Evolutionary conservation across 1,284 basidiomycete species (phyloP).

Genomic region (Pulchroboletus neoregius): DNA sequence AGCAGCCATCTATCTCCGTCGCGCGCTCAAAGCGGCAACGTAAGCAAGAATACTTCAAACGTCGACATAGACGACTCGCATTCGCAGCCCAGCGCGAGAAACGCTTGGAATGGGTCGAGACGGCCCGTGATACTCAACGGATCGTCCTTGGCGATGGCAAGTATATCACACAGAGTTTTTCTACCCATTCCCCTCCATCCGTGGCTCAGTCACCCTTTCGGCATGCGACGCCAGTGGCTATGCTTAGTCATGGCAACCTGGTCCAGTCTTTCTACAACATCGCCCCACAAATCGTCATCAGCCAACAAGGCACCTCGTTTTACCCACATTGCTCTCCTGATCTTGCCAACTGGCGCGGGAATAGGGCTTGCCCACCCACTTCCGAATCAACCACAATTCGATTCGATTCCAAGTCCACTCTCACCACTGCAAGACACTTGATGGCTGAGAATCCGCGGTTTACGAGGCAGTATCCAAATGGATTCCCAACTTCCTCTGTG

Average conservation of each 20-base stretch:
- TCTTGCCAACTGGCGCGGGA: slow-evolving; percentile 36
- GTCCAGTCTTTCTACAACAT: slow-evolving; percentile 41
- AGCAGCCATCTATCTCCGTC: slow-evolving; percentile 23
- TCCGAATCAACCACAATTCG: slow-evolving; percentile 10
- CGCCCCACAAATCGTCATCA: slow-evolving; percentile 36
- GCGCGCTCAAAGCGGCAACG: slow-evolving; percentile 21
- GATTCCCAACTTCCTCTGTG: slow-evolving; percentile 31
- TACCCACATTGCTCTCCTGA: slow-evolving; percentile 38
- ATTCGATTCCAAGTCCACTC: slow-evolving; percentile 34
- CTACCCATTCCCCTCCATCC: slow-evolving; percentile 17
- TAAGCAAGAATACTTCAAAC: slow-evolving; percentile 24
- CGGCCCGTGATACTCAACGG: slow-evolving; percentile 39
- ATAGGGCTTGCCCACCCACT: slow-evolving; percentile 5
- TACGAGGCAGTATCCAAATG: slow-evolving; percentile 16
- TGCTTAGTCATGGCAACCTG: no score
- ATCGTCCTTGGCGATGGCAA: slow-evolving; percentile 45
- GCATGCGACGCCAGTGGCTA: slow-evolving; percentile 7
- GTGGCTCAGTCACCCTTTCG: slow-evolving; percentile 24
- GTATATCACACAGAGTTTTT: slow-evolving; percentile 40
- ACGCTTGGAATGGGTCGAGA: slow-evolving; percentile 31
- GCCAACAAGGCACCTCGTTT: slow-evolving; percentile 39
- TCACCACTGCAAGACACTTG: slow-evolving; percentile 34
- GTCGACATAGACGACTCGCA: slow-evolving; percentile 17
- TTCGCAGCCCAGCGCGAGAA: slow-evolving; percentile 26
- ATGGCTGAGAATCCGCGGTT: slow-evolving; percentile 15